Percentiles rank a stretch among this genome's conserved stretches.
Evolutionary conservation across 768 basidiomycete genomes (phyloP).

Genomic region (Suillus hirtellus): DNA sequence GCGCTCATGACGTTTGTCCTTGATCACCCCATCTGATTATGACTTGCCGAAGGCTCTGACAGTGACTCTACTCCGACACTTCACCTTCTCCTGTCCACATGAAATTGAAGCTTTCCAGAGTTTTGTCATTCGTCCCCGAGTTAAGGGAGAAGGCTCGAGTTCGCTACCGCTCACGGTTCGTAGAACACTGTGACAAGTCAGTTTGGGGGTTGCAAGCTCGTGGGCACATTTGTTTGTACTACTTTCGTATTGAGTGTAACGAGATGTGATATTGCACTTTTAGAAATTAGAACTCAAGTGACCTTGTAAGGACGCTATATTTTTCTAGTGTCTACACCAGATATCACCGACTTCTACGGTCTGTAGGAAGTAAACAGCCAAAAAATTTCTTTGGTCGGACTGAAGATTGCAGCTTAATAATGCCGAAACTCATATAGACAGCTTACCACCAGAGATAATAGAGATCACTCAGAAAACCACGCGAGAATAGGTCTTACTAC

Average conservation of each 20-base stretch:
- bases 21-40: background rate
- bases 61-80: conserved; percentile 52
- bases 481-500: background rate
- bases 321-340: background rate
- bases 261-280: background rate
- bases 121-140: conserved; percentile 62
- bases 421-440: background rate
- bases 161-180: conserved; percentile 56
- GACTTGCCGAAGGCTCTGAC: conserved; percentile 36
- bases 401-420: background rate
- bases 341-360: background rate
- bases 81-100: conserved; percentile 49
- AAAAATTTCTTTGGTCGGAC: background rate
- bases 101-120: conserved; percentile 66
- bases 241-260: background rate
- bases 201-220: background rate
- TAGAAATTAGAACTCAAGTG: background rate
- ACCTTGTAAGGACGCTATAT: background rate
- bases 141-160: conserved; percentile 52
- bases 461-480: background rate
- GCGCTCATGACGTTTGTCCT: conserved; percentile 9
- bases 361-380: background rate
- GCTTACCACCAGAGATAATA: background rate
- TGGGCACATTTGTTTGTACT: background rate
- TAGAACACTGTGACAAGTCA: conserved; percentile 20